Evolutionary conservation across 352 stramenopile genomes (phyloP), one percentile per base, ranked within the genome.

Genomic region (Globisporangium cystogenes): DNA sequence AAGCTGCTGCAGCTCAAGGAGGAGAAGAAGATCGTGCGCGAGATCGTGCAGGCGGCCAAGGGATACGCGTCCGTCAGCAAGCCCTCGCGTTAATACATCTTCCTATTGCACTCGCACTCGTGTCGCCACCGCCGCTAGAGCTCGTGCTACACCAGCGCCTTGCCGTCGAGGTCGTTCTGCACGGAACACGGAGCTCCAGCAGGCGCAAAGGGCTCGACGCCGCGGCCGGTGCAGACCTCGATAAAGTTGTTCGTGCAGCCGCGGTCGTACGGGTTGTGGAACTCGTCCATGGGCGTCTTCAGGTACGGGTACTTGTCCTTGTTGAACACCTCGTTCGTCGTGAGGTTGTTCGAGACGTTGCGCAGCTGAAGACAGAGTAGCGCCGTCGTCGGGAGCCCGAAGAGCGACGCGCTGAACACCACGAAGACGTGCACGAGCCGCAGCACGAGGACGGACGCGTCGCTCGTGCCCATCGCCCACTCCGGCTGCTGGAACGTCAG

Each of bases 321-420:
- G 62, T 93, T 93, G 59, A 93, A 91, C n/a, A 89, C 68, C 64
- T 93, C 82, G 59, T 93, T 93, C 31, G 81, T 91, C 18, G 82
- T 93, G 40, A 93, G 54, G 52, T 90, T 91, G 41, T 62, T 67
- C 10, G 59, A 56, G 26, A 91, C 74, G 39, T 93, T 93, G 35
- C 82, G 80, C 7, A 90, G 59, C 51, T 93, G 82, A 29, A 93
- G 60, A 5, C 60, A 29, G 20, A 93, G 57, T 41, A 93, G 58
- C 24, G 77, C 70, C 12, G 59, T 51, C 15, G 80, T 93, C n/a
- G 82, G 82, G 4, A 83, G 47, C 4, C 82, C 82, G 53, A 90
- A 91, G 5, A 90, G 57, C 35, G 78, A 47, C 18, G 76, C 60
- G 42, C 69, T 76, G n/a, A 91, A 59, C 16, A 87, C 21, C 14